Percentiles rank a stretch among this genome's conserved stretches.
These are phyloP conservation scores for Rhodotorula glutinis DNA, from an alignment of 1,284 basidiomycete species.

Conservation along the genomic window DNA sequence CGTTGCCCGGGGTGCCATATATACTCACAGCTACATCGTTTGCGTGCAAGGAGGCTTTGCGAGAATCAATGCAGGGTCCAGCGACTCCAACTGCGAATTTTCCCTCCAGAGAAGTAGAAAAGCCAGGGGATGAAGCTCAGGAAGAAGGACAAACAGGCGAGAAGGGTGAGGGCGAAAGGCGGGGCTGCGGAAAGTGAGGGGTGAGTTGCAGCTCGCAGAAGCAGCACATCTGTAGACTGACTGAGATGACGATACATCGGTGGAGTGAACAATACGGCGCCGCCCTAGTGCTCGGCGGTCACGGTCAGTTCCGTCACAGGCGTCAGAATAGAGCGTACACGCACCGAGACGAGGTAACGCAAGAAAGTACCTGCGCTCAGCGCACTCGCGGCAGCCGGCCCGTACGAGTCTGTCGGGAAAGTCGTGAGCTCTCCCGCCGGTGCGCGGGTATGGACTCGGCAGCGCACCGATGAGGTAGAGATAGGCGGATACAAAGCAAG, in stretches of 20 bases:
- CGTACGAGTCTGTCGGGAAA: not conserved
- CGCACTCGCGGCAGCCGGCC: constrained; percentile 9
- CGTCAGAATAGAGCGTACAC: no score
- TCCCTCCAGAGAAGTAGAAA: not conserved
- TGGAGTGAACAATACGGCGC: constrained; percentile 17
- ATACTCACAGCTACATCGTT: no score
- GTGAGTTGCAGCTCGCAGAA: not conserved
- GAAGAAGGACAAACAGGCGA: constrained; percentile 8
- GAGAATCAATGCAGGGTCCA: not conserved
- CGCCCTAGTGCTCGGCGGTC: no score
- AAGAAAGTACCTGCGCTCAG: constrained; percentile 14
- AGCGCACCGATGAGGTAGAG: constrained; percentile 24
- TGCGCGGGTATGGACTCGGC: no score
- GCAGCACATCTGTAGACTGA: not conserved
- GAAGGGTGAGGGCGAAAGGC: constrained; percentile 9
- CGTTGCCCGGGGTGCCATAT: no score
- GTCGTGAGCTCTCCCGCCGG: not conserved
- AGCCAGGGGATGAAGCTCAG: constrained; percentile 3
- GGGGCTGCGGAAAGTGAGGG: not conserved
- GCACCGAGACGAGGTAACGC: constrained; percentile 14
- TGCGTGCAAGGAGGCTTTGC: not conserved
- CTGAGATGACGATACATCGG: constrained; percentile 12
- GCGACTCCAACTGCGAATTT: constrained; percentile 9
- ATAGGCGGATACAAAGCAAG: constrained; percentile 19
- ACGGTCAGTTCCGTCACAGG: no score